Base-by-base conservation (phyloP, 1,284 basidiomycete species). In the Singerocomus inundabilis region DNA sequence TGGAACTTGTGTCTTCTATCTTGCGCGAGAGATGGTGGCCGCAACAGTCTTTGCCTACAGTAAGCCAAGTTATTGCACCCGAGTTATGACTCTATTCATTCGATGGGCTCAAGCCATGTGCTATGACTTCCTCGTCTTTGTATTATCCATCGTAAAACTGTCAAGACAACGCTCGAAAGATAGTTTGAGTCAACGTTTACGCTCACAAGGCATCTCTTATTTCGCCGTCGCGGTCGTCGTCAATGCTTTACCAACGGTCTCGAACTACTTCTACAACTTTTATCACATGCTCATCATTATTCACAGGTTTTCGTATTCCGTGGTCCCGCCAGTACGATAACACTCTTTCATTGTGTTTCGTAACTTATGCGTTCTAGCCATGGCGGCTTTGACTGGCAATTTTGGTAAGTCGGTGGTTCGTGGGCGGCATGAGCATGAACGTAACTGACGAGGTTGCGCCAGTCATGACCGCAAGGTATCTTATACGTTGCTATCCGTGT, bases 61-160 rank as follows among this genome's bases (percentile, higher is more conserved):
- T 43, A 18, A 43, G 42, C 18, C 15, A 26, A 16, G n/a, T 13
- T 9, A 12, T 18, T 11, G 5, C n/a, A 18, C 26, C 34, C 33
- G 16, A 9, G 9, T 18, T 9, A 10, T 6, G 11, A 2, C 34
- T 25, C 16, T 26, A 12, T 18, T 44, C n/a, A 44, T 18, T 39
- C n/a, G 24, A 24, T 44, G 10, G 24, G 21, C 16, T 40, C 11
- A 16, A 48, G 46, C 46, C 33, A 21, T 36, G 46, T 24, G 8
- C 6, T 48, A 48, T 31, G 46, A 48, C 13, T 25, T 49, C 26
- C 5, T 49, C 10, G 28, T 48, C 11, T 29, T 48, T n/a, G 6
- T n/a, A 25, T 18, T 48, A 25, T 48, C 31, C n/a, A 36, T 49
- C 26, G 13, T 48, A 15, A 25, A 18, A 12, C 7, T 48, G 15